Base-by-base conservation (phyloP, 805 yeast genomes). In the Yarrowia sp. region DNA sequence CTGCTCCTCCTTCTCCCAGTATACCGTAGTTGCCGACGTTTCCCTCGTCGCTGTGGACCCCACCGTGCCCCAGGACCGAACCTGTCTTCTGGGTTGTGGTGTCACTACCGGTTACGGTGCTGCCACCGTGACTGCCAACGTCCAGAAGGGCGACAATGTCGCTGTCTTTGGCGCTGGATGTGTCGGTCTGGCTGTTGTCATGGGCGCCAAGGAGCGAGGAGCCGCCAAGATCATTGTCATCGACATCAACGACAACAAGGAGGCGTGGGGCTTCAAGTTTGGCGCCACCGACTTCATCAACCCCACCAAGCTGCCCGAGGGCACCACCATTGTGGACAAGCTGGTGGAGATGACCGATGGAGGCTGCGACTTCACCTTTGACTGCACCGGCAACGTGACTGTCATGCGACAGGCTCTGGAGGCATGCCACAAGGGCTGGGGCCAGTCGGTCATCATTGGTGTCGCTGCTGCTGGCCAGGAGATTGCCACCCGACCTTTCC, bases 361-460 rank as follows among this genome's bases (percentile, higher is more conserved):
- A 71, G 99, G 99, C 63, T 83, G 91, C 68, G 99, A 95, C 72
- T 91, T 76, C 80, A 92, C 99, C 32, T 95, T 95, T 74, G 99
- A 95, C 81, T 92, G 98, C 81, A 95, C 99, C 62, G 99, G 99
- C 80, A 95, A 93, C 74, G 92, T 87, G 67, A 78, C 84, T 51
- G 98, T 95, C 58, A 95, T 95, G 99, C 87, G 98, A 80, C 82
- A 86, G 74, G 99, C 99, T 30, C 83, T 95, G 70, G 98, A 95
- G 82, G 90, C 96, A 22, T 92, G 97, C 77, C 98, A 95, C 81
- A 93, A 92, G 79, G 99, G 99, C 69, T 95, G 99, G 98, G 99
- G 99, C 78, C 85, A 87, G 74, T 91, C 97, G 22, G 83, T 93
- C 71, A 82, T 95, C 72, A 95, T 95, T 75, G 99, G 99, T 77